These are phyloP conservation scores for Pneumocystis canis DNA, from an alignment of 1,139 yeast species.

Conservation along the genomic window DNA sequence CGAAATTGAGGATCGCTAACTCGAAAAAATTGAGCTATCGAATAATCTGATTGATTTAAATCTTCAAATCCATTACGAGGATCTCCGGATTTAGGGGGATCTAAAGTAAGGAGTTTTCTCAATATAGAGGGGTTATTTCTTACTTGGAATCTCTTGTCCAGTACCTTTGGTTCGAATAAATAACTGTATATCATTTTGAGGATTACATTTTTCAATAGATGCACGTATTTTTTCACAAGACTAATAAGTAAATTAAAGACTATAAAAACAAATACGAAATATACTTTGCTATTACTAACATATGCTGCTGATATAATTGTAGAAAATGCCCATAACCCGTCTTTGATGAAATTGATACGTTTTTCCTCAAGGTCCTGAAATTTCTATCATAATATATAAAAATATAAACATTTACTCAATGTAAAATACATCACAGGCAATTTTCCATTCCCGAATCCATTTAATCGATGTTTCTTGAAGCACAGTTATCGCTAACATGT, in stretches of 20 bases:
- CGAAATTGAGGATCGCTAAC: slow-evolving; percentile 13
- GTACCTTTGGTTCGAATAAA: slow-evolving; percentile 49
- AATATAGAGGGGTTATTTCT: slow-evolving; percentile 39
- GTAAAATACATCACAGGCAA: slow-evolving; percentile 33
- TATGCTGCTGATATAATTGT: slow-evolving; percentile 64
- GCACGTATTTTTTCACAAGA: slow-evolving; percentile 57
- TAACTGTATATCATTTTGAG: slow-evolving; percentile 41
- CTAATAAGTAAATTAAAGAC: background rate
- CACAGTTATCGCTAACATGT: slow-evolving; percentile 43
- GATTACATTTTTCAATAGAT: slow-evolving; percentile 53
- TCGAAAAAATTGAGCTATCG: slow-evolving; percentile 14
- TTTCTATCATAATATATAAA: slow-evolving; percentile 22
- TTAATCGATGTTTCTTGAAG: slow-evolving; percentile 53
- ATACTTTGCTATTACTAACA: slow-evolving; percentile 53
- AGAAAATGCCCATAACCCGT: slow-evolving; percentile 71
- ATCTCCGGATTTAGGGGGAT: slow-evolving; percentile 13
- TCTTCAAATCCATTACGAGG: slow-evolving; percentile 12
- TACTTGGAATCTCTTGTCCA: slow-evolving; percentile 47
- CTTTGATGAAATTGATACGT: slow-evolving; percentile 58
- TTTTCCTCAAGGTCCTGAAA: slow-evolving; percentile 67
- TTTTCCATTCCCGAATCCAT: slow-evolving; percentile 71
- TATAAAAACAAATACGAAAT: slow-evolving; percentile 15
- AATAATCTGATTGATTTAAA: slow-evolving; percentile 3
- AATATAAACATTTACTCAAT: background rate
- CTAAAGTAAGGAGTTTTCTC: slow-evolving; percentile 22